These are phyloP conservation scores for Cicer pinnatifidum DNA, from an alignment of 306 rosid genomes.

Conservation along the genomic window DNA sequence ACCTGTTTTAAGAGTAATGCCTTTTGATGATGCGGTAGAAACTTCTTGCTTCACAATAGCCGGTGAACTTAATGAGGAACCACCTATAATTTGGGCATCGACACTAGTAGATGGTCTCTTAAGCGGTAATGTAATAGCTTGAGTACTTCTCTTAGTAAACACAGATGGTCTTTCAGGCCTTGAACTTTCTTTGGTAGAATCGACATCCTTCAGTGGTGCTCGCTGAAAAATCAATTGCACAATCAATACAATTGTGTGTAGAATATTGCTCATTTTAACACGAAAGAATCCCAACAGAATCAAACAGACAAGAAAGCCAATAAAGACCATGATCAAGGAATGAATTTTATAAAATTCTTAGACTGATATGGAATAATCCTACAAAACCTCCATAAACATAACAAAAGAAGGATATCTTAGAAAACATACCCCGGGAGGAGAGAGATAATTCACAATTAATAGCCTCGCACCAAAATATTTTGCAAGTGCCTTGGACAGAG, in stretches of 20 bases:
- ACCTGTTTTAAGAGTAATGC: slow-evolving; percentile 71
- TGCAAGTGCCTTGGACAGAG: slow-evolving; percentile 89
- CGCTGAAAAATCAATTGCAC: slow-evolving; percentile 58
- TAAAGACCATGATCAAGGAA: slow-evolving; percentile 21
- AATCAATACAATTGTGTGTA: slow-evolving; percentile 23
- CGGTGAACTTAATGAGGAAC: slow-evolving; percentile 76
- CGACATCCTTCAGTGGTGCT: slow-evolving; percentile 58
- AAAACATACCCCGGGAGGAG: slow-evolving; percentile 83
- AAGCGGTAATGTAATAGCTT: slow-evolving; percentile 53
- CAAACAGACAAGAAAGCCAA: slow-evolving; percentile 23
- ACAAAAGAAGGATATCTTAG: slow-evolving; percentile 27
- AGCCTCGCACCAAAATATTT: slow-evolving; percentile 79
- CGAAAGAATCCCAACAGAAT: slow-evolving; percentile 41
- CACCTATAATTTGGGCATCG: slow-evolving; percentile 85
- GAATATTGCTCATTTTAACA: slow-evolving; percentile 17
- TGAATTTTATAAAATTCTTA: neutral
- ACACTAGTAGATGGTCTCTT: slow-evolving; percentile 91
- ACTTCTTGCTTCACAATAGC: slow-evolving; percentile 83
- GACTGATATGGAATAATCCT: slow-evolving; percentile 8
- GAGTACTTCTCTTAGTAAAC: slow-evolving; percentile 67
- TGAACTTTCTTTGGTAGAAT: slow-evolving; percentile 64
- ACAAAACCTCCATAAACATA: slow-evolving; percentile 14
- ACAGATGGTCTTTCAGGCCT: slow-evolving; percentile 67
- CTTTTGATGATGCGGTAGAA: slow-evolving; percentile 82
- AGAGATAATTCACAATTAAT: slow-evolving; percentile 80